Evolutionary conservation across 2,329 filamentous ascomycete species (phyloP).

Genomic region (Penicillium vulpinum): DNA sequence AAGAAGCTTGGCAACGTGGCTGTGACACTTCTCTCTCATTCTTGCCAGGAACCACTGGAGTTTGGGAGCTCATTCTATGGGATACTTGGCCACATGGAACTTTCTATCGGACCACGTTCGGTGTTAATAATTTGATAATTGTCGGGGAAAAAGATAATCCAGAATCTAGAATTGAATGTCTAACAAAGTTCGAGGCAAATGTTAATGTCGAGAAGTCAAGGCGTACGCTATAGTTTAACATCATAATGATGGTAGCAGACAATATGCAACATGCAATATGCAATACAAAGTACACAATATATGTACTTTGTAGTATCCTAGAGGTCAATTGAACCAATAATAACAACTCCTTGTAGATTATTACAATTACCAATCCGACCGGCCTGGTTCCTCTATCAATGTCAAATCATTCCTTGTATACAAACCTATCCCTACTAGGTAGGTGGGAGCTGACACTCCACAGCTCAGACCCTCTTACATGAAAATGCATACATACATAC

Average conservation of each 20-base stretch:
- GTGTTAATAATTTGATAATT: neutral
- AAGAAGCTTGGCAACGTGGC: slow-evolving; percentile 7
- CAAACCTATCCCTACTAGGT: neutral
- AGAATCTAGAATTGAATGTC: neutral
- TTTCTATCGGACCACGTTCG: neutral
- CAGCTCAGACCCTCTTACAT: neutral
- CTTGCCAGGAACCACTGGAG: slow-evolving; percentile 6
- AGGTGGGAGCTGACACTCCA: neutral
- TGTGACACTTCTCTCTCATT: neutral
- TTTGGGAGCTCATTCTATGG: neutral
- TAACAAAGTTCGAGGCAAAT: neutral
- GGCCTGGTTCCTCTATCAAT: neutral
- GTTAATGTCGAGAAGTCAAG: neutral
- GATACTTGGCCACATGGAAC: slow-evolving; percentile 3
- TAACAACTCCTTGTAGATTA: neutral
- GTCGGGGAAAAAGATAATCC: neutral
- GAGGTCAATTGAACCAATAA: neutral
- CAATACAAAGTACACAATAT: no score
- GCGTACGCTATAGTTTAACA: neutral
- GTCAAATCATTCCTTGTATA: neutral
- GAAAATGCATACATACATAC: neutral
- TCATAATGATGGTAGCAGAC: neutral
- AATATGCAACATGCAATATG: no score
- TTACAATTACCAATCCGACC: neutral
- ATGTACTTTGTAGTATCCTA: neutral